Conservation (phyloP, 768 basidiomycete species). For the Tricholoma saponaceum region DNA sequence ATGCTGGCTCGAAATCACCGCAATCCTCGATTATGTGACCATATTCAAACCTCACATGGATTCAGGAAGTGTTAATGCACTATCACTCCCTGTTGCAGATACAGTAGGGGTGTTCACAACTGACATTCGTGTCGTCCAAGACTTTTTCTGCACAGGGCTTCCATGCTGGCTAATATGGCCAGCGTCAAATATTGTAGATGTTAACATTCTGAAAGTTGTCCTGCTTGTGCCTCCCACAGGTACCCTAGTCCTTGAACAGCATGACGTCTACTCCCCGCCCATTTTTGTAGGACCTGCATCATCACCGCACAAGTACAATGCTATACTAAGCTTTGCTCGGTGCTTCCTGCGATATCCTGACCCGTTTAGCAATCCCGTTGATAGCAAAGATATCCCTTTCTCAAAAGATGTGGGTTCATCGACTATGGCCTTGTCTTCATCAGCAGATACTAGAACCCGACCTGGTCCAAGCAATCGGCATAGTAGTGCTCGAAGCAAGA, state of each 20-base stretch:
- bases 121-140: background rate
- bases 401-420: background rate
- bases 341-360: background rate
- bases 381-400: background rate
- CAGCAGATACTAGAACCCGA: background rate
- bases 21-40: background rate
- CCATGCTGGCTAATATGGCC: background rate
- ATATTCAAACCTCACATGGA: background rate
- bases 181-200: background rate
- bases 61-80: background rate
- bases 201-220: background rate
- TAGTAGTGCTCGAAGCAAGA: too few species aligned
- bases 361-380: background rate
- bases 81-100: background rate
- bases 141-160: background rate
- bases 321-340: too few species aligned
- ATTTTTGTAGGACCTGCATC: background rate
- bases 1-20: background rate
- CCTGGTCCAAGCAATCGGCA: too few species aligned
- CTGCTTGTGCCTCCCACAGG: background rate
- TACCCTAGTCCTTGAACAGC: background rate
- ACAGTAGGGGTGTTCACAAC: background rate
- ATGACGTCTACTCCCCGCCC: background rate
- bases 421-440: background rate
- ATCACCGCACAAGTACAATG: too few species aligned